Evolutionary conservation across 257 asterid genomes (phyloP).

Genomic region (Avicennia marina): DNA sequence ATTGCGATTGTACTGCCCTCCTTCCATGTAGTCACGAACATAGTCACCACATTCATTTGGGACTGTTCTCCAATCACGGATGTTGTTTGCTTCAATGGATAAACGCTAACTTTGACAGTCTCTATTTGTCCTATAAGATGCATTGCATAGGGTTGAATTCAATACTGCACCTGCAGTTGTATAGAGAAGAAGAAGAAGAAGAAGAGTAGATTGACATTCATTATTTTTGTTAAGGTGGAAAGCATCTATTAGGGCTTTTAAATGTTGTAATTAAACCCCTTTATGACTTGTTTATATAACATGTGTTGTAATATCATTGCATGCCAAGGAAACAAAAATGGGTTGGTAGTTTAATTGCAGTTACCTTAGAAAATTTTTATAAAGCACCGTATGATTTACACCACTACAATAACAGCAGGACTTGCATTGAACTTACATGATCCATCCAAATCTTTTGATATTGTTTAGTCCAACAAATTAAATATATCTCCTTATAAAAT

Average conservation of each 20-base stretch:
- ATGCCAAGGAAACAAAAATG: neutral
- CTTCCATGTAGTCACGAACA: constrained; percentile 34
- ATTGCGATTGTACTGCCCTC: constrained; percentile 33
- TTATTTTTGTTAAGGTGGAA: neutral
- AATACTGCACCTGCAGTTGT: neutral
- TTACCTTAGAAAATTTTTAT: no score
- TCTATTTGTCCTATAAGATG: neutral
- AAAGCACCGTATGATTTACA: no score
- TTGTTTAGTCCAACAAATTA: no score
- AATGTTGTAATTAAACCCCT: neutral
- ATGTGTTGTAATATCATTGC: neutral
- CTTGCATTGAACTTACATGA: no score
- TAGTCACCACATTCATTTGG: constrained; percentile 27
- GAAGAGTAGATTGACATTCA: neutral
- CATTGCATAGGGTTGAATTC: neutral
- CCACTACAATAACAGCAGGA: no score
- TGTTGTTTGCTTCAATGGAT: constrained; percentile 32
- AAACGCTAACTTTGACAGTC: constrained; percentile 46
- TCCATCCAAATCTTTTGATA: no score
- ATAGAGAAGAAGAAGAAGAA: neutral
- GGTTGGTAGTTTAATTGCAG: neutral
- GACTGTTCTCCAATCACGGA: constrained; percentile 26
- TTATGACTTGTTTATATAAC: neutral
- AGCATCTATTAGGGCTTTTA: no score
- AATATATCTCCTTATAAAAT: no score